Base-by-base conservation (phyloP, 208 protist species). In the Wallacemonas rigidus region DNA sequence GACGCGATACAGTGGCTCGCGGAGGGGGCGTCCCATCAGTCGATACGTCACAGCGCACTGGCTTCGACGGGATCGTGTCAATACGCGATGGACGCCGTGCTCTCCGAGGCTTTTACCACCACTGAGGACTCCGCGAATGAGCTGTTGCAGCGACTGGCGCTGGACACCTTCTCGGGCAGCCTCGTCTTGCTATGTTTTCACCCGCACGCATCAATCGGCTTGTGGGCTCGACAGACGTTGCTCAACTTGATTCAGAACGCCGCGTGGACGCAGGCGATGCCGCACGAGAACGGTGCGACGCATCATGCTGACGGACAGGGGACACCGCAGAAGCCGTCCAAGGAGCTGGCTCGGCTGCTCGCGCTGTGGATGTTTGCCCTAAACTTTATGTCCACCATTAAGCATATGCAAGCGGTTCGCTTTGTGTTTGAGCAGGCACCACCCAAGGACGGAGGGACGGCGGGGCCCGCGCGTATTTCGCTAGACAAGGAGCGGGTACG, bases 111-210 rank as follows among this genome's bases (percentile, higher is more conserved):
- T n/a, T 65, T 53, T 41, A 36, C 41, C n/a, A 35, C 5, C 38
- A 39, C 60, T 17, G 60, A 44, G 53, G 50, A 45, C 40, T n/a
- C 14, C 17, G 51, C 43, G 40, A 50, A 35, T 7, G 45, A 26
- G 67, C 53, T 48, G 39, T 12, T 6, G 69, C 7, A 72, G 64
- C 48, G 14, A 63, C 17, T 78, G 62, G 47, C 67, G 62, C 4
- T 74, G 53, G 17, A 71, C 15, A 38, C 50, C 14, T 82, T 72
- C 53, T 64, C 62, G 54, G 77, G 77, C 35, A 63, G 73, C 11
- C 71, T 87, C 14, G 74, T 83, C 6, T 39, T 91, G 11, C 62
- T 91, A 14, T 45, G 86, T 14, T 85, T 91, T 48, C 86, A 91
- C 64, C 71, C 70, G 14, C 54, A 77, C 64, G 74, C 67, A 12